These are phyloP conservation scores for Naematelia aurantialba DNA, from an alignment of 768 basidiomycete species.

Conservation along the genomic window DNA sequence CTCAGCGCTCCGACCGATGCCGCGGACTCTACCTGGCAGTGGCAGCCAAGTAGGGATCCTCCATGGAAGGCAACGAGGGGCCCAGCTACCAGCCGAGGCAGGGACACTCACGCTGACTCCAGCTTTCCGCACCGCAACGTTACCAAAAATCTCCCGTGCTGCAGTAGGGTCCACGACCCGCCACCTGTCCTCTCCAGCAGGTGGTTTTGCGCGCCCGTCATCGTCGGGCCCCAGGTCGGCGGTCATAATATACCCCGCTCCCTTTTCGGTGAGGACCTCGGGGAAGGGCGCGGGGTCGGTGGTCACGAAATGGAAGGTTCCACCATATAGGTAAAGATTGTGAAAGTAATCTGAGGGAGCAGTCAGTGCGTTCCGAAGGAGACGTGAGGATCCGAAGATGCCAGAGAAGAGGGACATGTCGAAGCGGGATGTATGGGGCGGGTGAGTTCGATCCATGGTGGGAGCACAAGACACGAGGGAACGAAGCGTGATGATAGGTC, in stretches of 20 bases:
- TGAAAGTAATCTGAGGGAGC: background rate
- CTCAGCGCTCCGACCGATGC: background rate
- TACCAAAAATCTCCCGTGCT: constrained; percentile 20
- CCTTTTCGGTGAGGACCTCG: constrained; percentile 4
- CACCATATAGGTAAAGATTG: constrained; percentile 33
- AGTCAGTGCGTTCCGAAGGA: no score
- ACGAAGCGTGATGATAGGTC: no score
- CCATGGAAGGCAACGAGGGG: background rate
- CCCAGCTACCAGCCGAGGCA: background rate
- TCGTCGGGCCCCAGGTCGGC: constrained; percentile 18
- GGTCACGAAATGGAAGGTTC: constrained; percentile 26
- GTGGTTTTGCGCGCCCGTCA: background rate
- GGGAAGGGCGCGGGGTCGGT: constrained; percentile 18
- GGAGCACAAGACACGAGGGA: no score
- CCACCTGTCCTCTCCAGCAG: constrained; percentile 27
- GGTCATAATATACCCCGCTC: constrained; percentile 16
- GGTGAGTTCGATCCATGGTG: no score
- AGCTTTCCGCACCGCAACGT: constrained; percentile 21
- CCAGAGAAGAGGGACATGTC: no score
- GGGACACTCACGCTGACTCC: constrained; percentile 31
- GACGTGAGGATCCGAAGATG: background rate
- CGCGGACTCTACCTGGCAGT: background rate
- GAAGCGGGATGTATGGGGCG: background rate
- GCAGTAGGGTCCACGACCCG: constrained; percentile 13
- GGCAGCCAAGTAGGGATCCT: background rate